Base-by-base conservation (phyloP, 164 flowering plant genomes). In the Tetrastigma voinierianum region DNA sequence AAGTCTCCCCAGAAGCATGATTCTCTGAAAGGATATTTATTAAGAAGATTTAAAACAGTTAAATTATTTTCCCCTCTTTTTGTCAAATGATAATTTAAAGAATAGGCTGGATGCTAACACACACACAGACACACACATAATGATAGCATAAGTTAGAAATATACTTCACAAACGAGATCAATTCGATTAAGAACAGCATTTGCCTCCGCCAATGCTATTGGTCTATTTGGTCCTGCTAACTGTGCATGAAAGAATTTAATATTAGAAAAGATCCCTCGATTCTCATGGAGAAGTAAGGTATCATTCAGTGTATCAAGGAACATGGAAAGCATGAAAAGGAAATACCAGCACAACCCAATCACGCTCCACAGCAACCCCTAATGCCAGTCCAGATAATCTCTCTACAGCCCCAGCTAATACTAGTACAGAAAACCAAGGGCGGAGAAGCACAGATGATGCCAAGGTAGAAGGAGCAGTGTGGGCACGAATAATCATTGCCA, bases 291-390 rank as follows among this genome's bases (percentile, higher is more conserved):
- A 44, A 59, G n/a, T n/a, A n/a, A n/a, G 45, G 53, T 20, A 66
- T 21, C 53, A 24, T 25, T 23, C 21, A 45, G 11, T 17, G 32
- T 3, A 49, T 69, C 6, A 71, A 17, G 46, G 63, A 55, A 56
- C 43, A 65, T 53, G 51, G 13, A 48, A 59, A 65, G 54, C 14
- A 21, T 9, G 18, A 12, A 53, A 56, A 48, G 54, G 61, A 53
- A 71, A 15, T 84, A 93, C 98, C 98, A 87, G 80, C 20, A 96
- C 98, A 77, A 93, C 96, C 99, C 99, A 96, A 74, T 96, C 99
- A 60, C 97, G 96, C 77, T 96, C 97, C 82, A 86, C 78, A 11
- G 98, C 94, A 75, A 96, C 94, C 32, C 96, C 99, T 54, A 87
- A 54, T 57, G 97, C 95, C 72, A 96, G 73, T 24, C 99, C 99